phyloP scores from a whole-genome alignment of 2,329 filamentous ascomycete species.

The Leptodontidium sp. region DNA sequence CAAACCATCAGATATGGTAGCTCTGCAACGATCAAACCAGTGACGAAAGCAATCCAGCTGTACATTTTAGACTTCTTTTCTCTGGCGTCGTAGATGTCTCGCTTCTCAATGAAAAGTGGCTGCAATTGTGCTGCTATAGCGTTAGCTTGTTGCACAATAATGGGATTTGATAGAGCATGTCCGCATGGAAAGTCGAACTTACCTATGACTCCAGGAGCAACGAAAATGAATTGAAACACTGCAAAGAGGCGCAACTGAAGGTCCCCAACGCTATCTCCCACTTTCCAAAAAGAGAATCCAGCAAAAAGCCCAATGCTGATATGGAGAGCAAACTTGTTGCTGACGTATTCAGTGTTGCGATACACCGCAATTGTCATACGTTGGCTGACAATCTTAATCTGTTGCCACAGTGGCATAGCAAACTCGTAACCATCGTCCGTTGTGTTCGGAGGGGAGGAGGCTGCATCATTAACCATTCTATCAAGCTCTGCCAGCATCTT shows the following conservation, averaged over 20 bases:
- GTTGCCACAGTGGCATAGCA: conserved; percentile 58
- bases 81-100: conserved; percentile 64
- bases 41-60: conserved; percentile 65
- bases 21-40: conserved; percentile 57
- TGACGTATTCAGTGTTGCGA: conserved; percentile 66
- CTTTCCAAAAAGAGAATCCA: conserved; percentile 68
- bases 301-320: conserved; percentile 65
- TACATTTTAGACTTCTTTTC: conserved; percentile 70
- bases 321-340: conserved; percentile 60
- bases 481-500: conserved; percentile 65
- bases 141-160: background rate
- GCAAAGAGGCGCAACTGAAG: conserved; percentile 65
- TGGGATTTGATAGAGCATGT: too few species aligned
- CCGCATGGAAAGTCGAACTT: background rate
- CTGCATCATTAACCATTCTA: conserved; percentile 59
- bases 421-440: conserved; percentile 56
- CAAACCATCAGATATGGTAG: conserved; percentile 56
- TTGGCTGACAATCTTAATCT: conserved; percentile 48
- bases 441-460: conserved; percentile 46
- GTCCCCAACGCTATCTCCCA: conserved; percentile 59
- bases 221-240: conserved; percentile 70
- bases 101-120: conserved; percentile 63
- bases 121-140: conserved; percentile 61
- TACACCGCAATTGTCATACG: conserved; percentile 59
- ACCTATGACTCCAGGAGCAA: conserved; percentile 62